Conservation (phyloP, 2,329 filamentous ascomycete species). For the Alternaria sp. region DNA sequence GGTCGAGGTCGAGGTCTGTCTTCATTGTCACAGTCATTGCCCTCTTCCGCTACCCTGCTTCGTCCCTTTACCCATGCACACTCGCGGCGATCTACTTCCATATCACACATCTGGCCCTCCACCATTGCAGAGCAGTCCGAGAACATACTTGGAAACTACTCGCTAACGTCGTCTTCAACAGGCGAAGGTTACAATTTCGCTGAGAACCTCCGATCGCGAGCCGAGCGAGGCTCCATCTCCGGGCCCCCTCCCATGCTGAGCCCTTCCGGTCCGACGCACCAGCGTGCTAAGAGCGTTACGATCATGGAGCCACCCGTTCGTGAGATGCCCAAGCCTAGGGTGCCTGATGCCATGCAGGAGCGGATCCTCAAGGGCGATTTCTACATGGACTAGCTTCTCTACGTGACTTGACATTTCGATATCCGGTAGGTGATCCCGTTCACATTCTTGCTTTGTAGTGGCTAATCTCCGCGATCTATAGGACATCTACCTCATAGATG, state of each 20-base stretch:
- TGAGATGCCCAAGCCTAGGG: slow-evolving; percentile 64
- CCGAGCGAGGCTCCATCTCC: slow-evolving; percentile 73
- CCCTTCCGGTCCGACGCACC: slow-evolving; percentile 52
- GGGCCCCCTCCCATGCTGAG: slow-evolving; percentile 42
- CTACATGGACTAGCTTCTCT: slow-evolving; percentile 78
- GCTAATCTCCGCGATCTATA: slow-evolving; percentile 6
- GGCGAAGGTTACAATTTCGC: slow-evolving; percentile 97
- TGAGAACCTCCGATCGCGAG: slow-evolving; percentile 90
- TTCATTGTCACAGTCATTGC: slow-evolving; percentile 50
- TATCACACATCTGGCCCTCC: slow-evolving; percentile 35
- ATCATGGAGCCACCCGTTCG: slow-evolving; percentile 64
- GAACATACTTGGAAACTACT: slow-evolving; percentile 53
- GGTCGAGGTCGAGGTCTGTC: slow-evolving; percentile 65
- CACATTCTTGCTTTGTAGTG: not conserved
- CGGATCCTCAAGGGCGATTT: slow-evolving; percentile 97
- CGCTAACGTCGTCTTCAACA: slow-evolving; percentile 70
- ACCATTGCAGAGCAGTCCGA: slow-evolving; percentile 42
- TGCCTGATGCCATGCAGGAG: slow-evolving; percentile 92
- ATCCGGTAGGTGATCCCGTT: slow-evolving; percentile 28
- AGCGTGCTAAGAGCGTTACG: slow-evolving; percentile 72
- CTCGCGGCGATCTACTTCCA: slow-evolving; percentile 32
- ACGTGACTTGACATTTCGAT: slow-evolving; percentile 16
- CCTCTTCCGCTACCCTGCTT: slow-evolving; percentile 32
- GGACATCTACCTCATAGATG: slow-evolving; percentile 14
- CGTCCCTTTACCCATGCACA: slow-evolving; percentile 29